These are phyloP conservation scores for Eleusine coracana DNA, from an alignment of 176 grass and related monocot genomes.

Conservation along the genomic window DNA sequence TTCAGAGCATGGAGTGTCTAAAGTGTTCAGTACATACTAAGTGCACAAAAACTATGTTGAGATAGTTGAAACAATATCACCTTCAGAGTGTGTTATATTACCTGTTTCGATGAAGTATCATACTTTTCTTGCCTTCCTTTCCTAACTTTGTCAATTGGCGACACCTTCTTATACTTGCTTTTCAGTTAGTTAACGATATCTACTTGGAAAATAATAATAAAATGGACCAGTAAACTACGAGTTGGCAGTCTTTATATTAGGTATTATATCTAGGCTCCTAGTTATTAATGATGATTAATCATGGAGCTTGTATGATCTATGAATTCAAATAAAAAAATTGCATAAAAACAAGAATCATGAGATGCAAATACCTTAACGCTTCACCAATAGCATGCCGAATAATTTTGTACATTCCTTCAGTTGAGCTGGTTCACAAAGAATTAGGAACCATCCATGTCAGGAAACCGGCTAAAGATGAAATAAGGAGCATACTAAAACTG, in stretches of 20 bases:
- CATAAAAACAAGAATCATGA: constrained; percentile 22
- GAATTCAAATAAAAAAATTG: neutral
- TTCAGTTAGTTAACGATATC: constrained; percentile 75
- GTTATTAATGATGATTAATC: constrained; percentile 29
- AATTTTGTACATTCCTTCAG: constrained; percentile 76
- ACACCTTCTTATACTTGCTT: constrained; percentile 91
- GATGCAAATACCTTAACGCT: constrained; percentile 78
- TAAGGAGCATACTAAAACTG: neutral
- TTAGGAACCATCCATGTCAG: constrained; percentile 4
- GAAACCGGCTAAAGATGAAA: neutral
- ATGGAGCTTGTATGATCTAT: constrained; percentile 36
- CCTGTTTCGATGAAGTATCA: constrained; percentile 87
- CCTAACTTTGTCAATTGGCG: constrained; percentile 75
- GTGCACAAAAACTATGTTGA: neutral
- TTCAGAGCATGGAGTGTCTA: neutral
- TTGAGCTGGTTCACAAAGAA: constrained; percentile 62
- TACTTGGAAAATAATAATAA: constrained; percentile 67
- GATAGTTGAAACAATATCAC: neutral
- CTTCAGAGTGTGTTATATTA: constrained; percentile 41
- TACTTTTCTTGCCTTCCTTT: constrained; percentile 91
- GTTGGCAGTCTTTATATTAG: neutral
- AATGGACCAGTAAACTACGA: constrained; percentile 14
- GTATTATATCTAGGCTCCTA: constrained; percentile 27
- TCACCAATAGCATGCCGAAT: constrained; percentile 83
- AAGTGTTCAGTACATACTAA: neutral